These are phyloP conservation scores for Grigorovia jiainica DNA, from an alignment of 805 yeast genomes.

Conservation along the genomic window DNA sequence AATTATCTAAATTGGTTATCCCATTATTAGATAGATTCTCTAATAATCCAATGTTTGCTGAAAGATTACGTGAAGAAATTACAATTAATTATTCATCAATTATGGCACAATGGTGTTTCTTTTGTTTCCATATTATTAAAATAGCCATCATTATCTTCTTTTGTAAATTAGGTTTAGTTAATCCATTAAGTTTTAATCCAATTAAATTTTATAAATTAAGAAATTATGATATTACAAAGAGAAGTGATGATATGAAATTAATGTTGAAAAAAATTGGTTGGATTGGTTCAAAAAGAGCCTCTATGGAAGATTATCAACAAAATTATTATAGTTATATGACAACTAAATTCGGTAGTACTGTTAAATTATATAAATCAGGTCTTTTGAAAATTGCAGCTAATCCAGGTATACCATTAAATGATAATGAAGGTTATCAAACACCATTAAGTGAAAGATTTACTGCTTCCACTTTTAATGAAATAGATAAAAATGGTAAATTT, in stretches of 20 bases:
- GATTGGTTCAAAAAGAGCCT: conserved; percentile 83
- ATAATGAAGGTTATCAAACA: conserved; percentile 78
- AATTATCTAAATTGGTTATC: conserved; percentile 33
- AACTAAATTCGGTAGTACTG: conserved; percentile 61
- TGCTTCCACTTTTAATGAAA: conserved; percentile 30
- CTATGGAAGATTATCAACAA: conserved; percentile 60
- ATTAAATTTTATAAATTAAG: conserved; percentile 24
- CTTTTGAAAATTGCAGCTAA: conserved; percentile 46
- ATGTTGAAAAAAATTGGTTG: conserved; percentile 67
- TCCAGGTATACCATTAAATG: conserved; percentile 53
- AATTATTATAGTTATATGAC: conserved; percentile 55
- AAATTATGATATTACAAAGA: conserved; percentile 19
- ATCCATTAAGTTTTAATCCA: conserved; percentile 55
- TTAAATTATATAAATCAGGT: conserved; percentile 69
- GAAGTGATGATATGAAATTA: conserved; percentile 27
- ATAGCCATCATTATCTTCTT: conserved; percentile 43
- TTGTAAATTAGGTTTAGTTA: conserved; percentile 62
- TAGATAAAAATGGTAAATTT: conserved; percentile 35
- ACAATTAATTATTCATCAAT: conserved; percentile 30
- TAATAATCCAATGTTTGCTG: conserved; percentile 37
- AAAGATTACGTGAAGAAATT: conserved; percentile 42
- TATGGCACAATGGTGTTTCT: conserved; percentile 56
- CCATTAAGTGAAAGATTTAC: conserved; percentile 35
- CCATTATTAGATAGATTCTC: conserved; percentile 23
- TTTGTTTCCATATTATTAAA: conserved; percentile 63